Evolutionary conservation across 495 filamentous ascomycete genomes (phyloP), one percentile per base, ranked within the genome.

Genomic region (Tuber microsphaerosporum): DNA sequence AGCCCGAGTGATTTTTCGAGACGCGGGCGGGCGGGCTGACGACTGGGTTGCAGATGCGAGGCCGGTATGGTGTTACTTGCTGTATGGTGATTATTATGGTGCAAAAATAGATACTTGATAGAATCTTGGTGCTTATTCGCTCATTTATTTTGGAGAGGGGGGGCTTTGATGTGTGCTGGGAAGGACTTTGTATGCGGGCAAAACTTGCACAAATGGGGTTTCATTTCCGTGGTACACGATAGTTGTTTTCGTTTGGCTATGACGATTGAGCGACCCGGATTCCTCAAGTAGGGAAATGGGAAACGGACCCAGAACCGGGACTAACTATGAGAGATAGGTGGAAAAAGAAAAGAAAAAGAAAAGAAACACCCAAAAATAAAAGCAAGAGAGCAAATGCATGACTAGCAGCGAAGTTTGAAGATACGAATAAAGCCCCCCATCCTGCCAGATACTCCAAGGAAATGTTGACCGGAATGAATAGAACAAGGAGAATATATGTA

Each of bases 361-460:
- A 72, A 70, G n/a, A 76, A 74, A 45, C 16, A 71, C 39, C 70
- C 41, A 44, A 68, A 75, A 37, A 45, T n/a, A 45, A 73, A n/a
- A 80, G 70, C 10, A 6, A n/a, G 73, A 71, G 14, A 65, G 31
- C 56, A 65, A 72, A 71, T 77, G 71, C 44, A 76, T 80, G 75
- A 73, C 75, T 73, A 71, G 74, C 75, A 70, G 71, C 65, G 42
- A 80, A 71, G 34, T 43, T 79, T 65, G 70, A 76, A 74, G 74
- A 65, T 44, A 72, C 72, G 70, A 56, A 39, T n/a, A 37, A 51
- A 71, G 26, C 22, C 70, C 70, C 70, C 56, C n/a, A 65, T 16
- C 56, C 26, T 65, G 56, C 56, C 56, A 65, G 56, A 65, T 65
- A 65, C 56, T 65, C 56, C 56, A 65, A 65, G 56, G 56, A 65